Evolutionary conservation across 805 yeast genomes (phyloP).

Genomic region (Monosporozyma solicola): DNA sequence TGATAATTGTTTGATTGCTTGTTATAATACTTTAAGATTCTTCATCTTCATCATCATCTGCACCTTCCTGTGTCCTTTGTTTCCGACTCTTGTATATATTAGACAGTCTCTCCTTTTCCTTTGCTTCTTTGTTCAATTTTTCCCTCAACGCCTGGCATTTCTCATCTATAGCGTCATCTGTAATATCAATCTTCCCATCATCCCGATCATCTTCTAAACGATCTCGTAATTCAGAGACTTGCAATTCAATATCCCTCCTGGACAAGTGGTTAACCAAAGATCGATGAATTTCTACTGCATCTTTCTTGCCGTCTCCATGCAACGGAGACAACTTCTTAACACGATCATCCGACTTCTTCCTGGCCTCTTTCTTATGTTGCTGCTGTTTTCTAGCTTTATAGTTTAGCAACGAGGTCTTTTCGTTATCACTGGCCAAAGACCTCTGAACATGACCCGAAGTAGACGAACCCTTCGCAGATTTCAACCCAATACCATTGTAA

Average conservation of each 20-base stretch:
- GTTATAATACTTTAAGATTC: not conserved
- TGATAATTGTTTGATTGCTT: not conserved
- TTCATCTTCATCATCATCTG: not conserved
- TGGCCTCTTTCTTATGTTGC: not conserved
- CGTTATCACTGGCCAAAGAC: constrained; percentile 18
- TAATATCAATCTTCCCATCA: constrained; percentile 4
- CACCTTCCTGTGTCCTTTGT: not conserved
- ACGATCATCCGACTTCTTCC: not conserved
- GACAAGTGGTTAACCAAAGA: constrained; percentile 9
- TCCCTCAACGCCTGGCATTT: constrained; percentile 15
- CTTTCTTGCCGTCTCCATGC: not conserved
- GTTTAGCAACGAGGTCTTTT: constrained; percentile 3
- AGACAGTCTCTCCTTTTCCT: constrained; percentile 8
- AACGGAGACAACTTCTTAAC: not conserved
- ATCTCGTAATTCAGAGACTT: constrained; percentile 24
- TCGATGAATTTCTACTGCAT: no score
- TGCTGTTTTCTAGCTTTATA: not conserved
- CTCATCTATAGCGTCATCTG: constrained; percentile 15
- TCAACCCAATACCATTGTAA: constrained; percentile 19
- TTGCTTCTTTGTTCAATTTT: constrained; percentile 6
- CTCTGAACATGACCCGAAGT: constrained; percentile 29
- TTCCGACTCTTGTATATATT: constrained; percentile 8
- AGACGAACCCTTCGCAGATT: constrained; percentile 28
- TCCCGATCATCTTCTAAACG: constrained; percentile 19
- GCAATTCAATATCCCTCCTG: constrained; percentile 22